Evolutionary conservation across 2,329 filamentous ascomycete genomes (phyloP), one percentile per base, ranked within the genome.

Genomic region (Sporothrix luriei): DNA sequence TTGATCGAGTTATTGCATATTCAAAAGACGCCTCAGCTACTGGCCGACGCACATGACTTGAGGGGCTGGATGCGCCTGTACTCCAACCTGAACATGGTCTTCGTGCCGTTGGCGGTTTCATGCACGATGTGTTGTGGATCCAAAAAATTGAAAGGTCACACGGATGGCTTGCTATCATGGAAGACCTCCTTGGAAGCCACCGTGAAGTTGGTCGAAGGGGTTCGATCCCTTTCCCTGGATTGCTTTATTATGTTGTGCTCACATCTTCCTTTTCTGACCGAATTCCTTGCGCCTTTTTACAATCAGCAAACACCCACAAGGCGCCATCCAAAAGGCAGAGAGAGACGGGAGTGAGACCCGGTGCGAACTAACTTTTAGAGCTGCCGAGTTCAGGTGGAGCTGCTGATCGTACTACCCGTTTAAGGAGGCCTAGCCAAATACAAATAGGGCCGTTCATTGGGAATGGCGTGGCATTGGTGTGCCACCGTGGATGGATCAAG

Each of bases 321-420:
- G 40, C 13, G 40, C 40, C 40, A 43, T 43, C 40, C 33, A 33
- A 19, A 43, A 16, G 38, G 54, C 19, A n/a, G 43, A 21, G 14
- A 65, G 43, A 65, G 43, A n/a, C n/a, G n/a, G n/a, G n/a, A n/a
- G n/a, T n/a, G n/a, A n/a, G n/a, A n/a, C n/a, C n/a, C n/a, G 62
- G 62, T 51, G 48, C 48, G 62, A 52, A 38, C 62, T 66, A 66
- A 52, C 62, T 51, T 52, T 65, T 65, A 51, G 61, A 52, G 62
- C 46, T 66, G 62, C 62, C 62, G 62, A 40, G 62, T 52, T 51
- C 6, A 51, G 29, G 62, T 66, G 62, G 62, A 52, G 62, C 46
- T 2, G 26, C 43, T 38, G n/a, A 46, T 55, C 21, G 61, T 48
- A 40, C 59, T 43, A 65, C 13, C 62, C 48, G 19, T 21, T 52